These are phyloP conservation scores for Amylostereum chailletii DNA, from an alignment of 1,284 basidiomycete species.

Conservation along the genomic window DNA sequence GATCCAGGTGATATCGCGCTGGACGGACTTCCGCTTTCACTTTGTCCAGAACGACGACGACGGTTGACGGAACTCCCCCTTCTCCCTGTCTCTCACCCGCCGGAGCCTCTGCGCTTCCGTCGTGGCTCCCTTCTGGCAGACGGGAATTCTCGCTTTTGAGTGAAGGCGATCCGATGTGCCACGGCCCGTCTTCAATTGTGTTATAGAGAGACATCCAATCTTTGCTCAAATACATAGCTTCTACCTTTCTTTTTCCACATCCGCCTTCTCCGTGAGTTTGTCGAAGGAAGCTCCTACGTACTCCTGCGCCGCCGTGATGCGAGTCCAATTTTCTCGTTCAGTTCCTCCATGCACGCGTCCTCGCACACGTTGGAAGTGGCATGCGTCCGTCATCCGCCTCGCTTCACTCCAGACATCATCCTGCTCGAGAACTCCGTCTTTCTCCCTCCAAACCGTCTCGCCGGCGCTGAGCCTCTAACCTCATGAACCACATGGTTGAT, in stretches of 20 bases:
- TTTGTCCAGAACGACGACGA: slow-evolving; percentile 65
- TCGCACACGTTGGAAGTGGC: too few species aligned
- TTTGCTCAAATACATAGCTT: neutral
- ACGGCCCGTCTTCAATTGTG: slow-evolving; percentile 74
- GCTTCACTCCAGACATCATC: too few species aligned
- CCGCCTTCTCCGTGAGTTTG: too few species aligned
- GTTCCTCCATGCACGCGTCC: too few species aligned
- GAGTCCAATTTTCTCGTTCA: neutral
- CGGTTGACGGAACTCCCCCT: slow-evolving; percentile 37
- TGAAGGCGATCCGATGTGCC: slow-evolving; percentile 46
- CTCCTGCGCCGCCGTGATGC: neutral
- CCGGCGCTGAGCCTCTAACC: too few species aligned
- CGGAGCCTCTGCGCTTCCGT: slow-evolving; percentile 20
- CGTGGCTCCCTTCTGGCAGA: slow-evolving; percentile 56
- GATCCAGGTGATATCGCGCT: neutral
- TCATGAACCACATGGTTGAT: too few species aligned
- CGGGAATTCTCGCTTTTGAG: slow-evolving; percentile 62
- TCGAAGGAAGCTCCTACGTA: too few species aligned
- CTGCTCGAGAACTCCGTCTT: too few species aligned
- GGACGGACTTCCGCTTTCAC: slow-evolving; percentile 6
- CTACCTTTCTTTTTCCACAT: too few species aligned
- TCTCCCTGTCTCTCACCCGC: slow-evolving; percentile 69
- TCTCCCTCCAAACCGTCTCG: too few species aligned
- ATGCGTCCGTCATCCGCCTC: too few species aligned
- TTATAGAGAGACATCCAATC: slow-evolving; percentile 43